A percentile compares a stretch with the other conserved stretches of the same genome.
phyloP scores from a whole-genome alignment of 225 moss, liverwort and hornwort genomes.

The Pleurozium schreberi region DNA sequence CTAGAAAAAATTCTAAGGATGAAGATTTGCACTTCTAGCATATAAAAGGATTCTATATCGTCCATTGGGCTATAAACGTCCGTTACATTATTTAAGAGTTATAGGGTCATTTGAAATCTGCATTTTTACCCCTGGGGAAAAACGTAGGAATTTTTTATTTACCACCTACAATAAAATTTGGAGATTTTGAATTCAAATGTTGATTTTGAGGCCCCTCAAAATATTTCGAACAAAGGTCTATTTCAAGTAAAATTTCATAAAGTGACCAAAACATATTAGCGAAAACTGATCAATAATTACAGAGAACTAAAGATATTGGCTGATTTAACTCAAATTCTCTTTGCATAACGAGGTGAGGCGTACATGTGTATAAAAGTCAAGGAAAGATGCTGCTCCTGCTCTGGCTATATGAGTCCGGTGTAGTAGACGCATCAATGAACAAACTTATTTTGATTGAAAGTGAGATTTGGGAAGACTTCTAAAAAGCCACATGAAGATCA shows the following conservation, averaged over 20 bases:
- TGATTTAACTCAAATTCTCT: background rate
- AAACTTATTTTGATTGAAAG: background rate
- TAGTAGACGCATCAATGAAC: background rate
- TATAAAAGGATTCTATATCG: too few species aligned
- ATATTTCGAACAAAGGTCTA: background rate
- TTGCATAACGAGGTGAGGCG: too few species aligned
- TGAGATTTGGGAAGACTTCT: background rate
- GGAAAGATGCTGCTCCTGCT: background rate
- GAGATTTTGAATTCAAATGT: background rate
- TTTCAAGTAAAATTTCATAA: background rate
- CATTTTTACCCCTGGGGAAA: background rate
- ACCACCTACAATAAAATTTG: background rate
- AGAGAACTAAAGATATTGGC: fast-evolving
- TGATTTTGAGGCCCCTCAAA: fast-evolving
- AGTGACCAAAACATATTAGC: background rate
- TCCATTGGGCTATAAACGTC: too few species aligned
- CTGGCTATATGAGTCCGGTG: background rate
- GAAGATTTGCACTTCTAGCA: too few species aligned
- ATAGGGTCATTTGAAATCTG: too few species aligned
- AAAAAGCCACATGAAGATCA: background rate
- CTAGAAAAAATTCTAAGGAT: too few species aligned
- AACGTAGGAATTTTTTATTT: background rate
- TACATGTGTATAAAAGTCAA: background rate
- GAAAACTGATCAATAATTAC: background rate
- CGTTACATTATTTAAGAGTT: too few species aligned